Evolutionary conservation across 129 eudicot genomes (phyloP).

Genomic region (Saussurea involucrata): DNA sequence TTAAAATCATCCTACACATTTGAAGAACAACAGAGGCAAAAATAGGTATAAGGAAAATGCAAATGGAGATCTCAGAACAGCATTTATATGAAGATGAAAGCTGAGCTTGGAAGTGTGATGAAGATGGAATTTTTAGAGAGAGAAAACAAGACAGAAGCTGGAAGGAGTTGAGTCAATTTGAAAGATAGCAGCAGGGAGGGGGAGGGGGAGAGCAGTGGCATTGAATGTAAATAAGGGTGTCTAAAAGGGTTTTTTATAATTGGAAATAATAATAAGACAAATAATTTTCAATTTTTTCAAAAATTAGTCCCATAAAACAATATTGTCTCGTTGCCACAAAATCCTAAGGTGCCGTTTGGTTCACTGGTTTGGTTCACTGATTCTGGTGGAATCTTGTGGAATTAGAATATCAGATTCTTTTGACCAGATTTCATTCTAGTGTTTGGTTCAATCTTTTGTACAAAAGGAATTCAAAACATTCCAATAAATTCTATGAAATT

Average conservation of each 20-base stretch:
- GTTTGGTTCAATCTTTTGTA: too few relatives aligned
- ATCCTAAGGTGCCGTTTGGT: too few relatives aligned
- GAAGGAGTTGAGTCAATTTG: constrained; percentile 19
- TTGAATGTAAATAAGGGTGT: constrained; percentile 13
- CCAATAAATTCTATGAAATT: too few relatives aligned
- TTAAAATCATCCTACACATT: background rate
- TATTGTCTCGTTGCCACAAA: background rate
- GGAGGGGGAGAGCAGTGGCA: constrained; percentile 24
- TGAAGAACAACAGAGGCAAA: background rate
- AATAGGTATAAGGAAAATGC: background rate
- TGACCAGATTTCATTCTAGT: too few relatives aligned
- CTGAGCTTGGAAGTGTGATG: constrained; percentile 7
- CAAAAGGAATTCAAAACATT: too few relatives aligned
- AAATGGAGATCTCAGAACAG: constrained; percentile 1
- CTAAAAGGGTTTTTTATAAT: background rate
- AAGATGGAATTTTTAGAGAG: constrained; percentile 12
- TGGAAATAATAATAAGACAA: background rate
- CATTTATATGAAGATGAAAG: constrained; percentile 7
- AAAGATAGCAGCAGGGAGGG: constrained; percentile 1
- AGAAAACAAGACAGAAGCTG: constrained; percentile 4
- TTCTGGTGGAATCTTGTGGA: too few relatives aligned
- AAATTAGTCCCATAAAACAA: background rate
- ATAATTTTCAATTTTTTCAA: background rate
- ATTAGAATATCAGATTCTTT: too few relatives aligned
- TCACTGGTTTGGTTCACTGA: too few relatives aligned